These are phyloP conservation scores for Mortierella sp. DNA, from an alignment of 371 early-diverging fungal genomes.

Conservation along the genomic window DNA sequence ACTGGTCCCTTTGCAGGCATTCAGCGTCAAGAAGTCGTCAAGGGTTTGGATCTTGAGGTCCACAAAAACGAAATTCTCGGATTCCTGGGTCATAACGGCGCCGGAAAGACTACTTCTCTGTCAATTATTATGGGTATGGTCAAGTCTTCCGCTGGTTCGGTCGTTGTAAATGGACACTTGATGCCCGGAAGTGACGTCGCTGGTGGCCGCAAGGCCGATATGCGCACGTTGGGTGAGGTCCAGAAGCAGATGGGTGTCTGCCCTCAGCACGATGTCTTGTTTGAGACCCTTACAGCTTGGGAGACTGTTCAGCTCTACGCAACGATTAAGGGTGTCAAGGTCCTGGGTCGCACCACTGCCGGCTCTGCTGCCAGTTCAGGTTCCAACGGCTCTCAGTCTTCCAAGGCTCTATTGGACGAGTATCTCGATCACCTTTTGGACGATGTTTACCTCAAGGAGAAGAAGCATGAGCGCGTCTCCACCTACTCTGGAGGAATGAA, in stretches of 20 bases:
- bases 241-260: slow-evolving; percentile 60
- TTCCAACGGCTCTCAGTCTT: slow-evolving; percentile 17
- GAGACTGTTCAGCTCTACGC: slow-evolving; percentile 74
- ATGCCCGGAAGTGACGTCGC: slow-evolving; percentile 56
- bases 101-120: slow-evolving; percentile 74
- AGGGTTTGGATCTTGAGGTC: slow-evolving; percentile 52
- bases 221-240: slow-evolving; percentile 46
- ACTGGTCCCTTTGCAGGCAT: slow-evolving; percentile 38
- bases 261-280: slow-evolving; percentile 71
- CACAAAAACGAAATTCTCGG: slow-evolving; percentile 58
- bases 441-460: slow-evolving; percentile 64
- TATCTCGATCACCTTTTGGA: slow-evolving; percentile 67
- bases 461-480: slow-evolving; percentile 64
- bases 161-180: slow-evolving; percentile 52
- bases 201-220: slow-evolving; percentile 25
- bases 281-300: slow-evolving; percentile 70
- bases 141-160: slow-evolving; percentile 42
- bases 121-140: slow-evolving; percentile 68
- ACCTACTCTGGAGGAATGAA: slow-evolving; percentile 81
- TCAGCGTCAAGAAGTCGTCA: slow-evolving; percentile 53
- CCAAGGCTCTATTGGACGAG: slow-evolving; percentile 58
- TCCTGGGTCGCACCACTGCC: slow-evolving; percentile 22
- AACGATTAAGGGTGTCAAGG: slow-evolving; percentile 71
- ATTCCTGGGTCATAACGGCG: slow-evolving; percentile 63
- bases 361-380: neutral